These are phyloP conservation scores for Myxozyma geophila DNA, from an alignment of 805 yeast genomes.

Conservation along the genomic window DNA sequence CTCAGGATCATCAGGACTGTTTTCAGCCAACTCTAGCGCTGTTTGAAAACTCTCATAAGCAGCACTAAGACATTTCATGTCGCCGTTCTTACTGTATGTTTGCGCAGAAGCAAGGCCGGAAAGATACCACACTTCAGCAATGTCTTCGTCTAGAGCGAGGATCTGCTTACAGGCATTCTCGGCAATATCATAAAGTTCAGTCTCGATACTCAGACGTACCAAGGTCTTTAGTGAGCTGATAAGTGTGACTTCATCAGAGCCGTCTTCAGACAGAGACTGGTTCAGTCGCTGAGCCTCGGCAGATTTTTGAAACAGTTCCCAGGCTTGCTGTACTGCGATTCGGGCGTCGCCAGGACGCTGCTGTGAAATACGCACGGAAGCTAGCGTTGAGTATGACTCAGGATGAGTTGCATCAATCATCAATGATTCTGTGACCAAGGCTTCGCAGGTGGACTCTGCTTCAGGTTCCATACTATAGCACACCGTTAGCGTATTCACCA, in stretches of 20 bases:
- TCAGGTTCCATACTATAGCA: slow-evolving; percentile 79
- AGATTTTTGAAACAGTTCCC: slow-evolving; percentile 69
- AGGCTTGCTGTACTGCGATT: slow-evolving; percentile 66
- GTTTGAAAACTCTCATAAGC: slow-evolving; percentile 22
- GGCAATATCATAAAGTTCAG: slow-evolving; percentile 70
- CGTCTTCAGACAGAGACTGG: slow-evolving; percentile 30
- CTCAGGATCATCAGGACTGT: slow-evolving; percentile 22
- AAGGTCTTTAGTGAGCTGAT: slow-evolving; percentile 75
- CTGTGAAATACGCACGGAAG: slow-evolving; percentile 89
- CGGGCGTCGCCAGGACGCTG: slow-evolving; percentile 73
- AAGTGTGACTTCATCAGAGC: slow-evolving; percentile 50
- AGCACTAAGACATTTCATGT: background rate
- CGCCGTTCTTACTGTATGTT: slow-evolving; percentile 7
- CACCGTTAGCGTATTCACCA: background rate
- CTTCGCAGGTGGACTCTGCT: slow-evolving; percentile 82
- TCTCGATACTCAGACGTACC: slow-evolving; percentile 75
- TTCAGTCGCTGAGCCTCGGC: slow-evolving; percentile 42
- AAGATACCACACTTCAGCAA: slow-evolving; percentile 78
- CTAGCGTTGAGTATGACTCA: slow-evolving; percentile 79
- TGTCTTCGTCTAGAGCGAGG: slow-evolving; percentile 81
- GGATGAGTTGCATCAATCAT: slow-evolving; percentile 60
- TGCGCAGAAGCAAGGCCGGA: slow-evolving; percentile 66
- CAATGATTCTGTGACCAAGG: slow-evolving; percentile 66
- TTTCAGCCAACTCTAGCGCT: slow-evolving; percentile 20
- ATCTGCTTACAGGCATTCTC: slow-evolving; percentile 65